Conservation (phyloP, 139 green algal genomes). For the Pycnococcus provasolii region DNA sequence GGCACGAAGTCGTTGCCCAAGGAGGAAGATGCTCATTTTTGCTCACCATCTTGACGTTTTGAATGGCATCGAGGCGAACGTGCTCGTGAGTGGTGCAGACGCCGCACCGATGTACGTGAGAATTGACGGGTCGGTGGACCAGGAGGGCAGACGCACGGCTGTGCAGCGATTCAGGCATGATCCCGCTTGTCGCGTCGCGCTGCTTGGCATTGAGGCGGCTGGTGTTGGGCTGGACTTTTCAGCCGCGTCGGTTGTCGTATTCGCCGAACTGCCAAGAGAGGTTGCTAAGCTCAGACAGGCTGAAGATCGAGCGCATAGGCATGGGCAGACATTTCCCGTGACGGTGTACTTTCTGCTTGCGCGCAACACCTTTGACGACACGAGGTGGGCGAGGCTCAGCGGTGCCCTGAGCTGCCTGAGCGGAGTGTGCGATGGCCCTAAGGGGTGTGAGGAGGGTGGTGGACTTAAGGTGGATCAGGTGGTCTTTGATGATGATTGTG, state of each 20-base stretch:
- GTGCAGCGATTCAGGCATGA: no score
- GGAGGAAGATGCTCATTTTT: conserved; percentile 82
- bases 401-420: background rate
- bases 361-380: conserved; percentile 58
- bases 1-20: conserved; percentile 26
- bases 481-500: background rate
- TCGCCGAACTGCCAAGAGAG: conserved; percentile 70
- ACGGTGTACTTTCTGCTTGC: conserved; percentile 85
- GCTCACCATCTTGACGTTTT: conserved; percentile 83
- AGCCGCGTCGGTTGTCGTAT: conserved; percentile 70
- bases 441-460: background rate
- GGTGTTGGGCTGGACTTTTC: conserved; percentile 86
- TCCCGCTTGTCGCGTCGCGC: conserved; percentile 43
- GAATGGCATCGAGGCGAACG: conserved; percentile 49
- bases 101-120: conserved; percentile 23
- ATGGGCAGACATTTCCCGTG: conserved; percentile 52
- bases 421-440: background rate
- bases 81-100: conserved; percentile 35
- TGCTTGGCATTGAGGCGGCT: conserved; percentile 79
- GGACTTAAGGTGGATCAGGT: background rate
- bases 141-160: no score
- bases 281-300: conserved; percentile 48
- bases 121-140: no score
- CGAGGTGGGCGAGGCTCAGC: conserved; percentile 35
- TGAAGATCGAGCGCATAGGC: conserved; percentile 74